Conservation (phyloP, 106 monocot species). For the Dendrobium catenatum region DNA sequence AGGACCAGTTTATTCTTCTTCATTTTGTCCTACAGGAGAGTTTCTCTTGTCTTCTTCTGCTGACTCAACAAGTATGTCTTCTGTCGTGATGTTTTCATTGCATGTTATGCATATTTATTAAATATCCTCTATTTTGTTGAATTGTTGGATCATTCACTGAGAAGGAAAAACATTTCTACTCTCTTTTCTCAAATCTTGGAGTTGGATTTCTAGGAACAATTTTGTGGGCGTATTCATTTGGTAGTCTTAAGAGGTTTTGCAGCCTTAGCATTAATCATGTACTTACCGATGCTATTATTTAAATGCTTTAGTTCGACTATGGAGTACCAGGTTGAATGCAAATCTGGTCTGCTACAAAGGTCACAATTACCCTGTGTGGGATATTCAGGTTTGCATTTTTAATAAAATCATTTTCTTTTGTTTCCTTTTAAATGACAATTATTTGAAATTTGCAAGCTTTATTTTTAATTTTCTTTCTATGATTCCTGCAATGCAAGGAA, state of each 20-base stretch:
- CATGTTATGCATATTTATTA: neutral
- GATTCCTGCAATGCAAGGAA: neutral
- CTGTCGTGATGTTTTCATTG: neutral
- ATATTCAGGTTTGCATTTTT: conserved; percentile 65
- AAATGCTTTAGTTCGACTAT: conserved; percentile 65
- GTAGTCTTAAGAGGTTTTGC: neutral
- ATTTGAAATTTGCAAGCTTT: neutral
- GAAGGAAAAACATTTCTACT: neutral
- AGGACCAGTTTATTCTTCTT: conserved; percentile 85
- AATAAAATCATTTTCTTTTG: neutral
- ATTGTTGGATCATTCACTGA: neutral
- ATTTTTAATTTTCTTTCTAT: neutral
- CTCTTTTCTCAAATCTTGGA: neutral
- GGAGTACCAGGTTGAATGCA: conserved; percentile 89
- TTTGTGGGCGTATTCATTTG: neutral
- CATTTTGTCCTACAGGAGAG: conserved; percentile 85
- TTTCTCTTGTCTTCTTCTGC: conserved; percentile 91
- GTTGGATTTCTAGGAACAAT: neutral
- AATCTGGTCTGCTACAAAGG: conserved; percentile 98
- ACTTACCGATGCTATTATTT: conserved; percentile 10
- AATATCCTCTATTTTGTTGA: neutral
- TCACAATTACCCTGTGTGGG: conserved; percentile 99
- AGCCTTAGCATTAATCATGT: neutral
- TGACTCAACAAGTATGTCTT: conserved; percentile 73
- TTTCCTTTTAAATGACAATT: neutral